Base-by-base conservation (phyloP, 2,329 filamentous ascomycete species). In the Aaosphaeria pasadenensis region DNA sequence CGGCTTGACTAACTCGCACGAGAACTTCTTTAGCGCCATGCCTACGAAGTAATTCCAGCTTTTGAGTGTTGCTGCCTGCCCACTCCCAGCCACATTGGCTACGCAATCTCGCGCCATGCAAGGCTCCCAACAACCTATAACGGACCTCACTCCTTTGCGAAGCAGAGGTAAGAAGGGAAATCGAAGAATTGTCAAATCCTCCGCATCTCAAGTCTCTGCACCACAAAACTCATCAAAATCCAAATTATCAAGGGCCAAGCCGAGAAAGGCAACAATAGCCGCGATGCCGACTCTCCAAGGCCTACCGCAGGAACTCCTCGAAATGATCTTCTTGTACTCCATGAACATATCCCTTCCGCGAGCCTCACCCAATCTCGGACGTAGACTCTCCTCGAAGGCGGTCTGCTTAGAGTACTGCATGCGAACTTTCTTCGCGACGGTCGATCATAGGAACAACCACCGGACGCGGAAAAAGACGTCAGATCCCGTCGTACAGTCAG, bases 301-400 rank as follows among this genome's bases (percentile, higher is more conserved):
- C 11, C 60, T 70, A 6, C 67, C 67, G 2, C 57, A 59, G 38
- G 67, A 70, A 48, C 48, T 70, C 6, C 56, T 70, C 11, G 65
- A 70, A 49, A 61, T 66, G 5, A 59, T 70, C 6, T 70, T 70
- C 39, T 55, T 70, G 6, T 47, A 66, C 45, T 66, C 62, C 49
- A 67, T 67, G 64, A 70, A 69, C 49, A 59, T 61, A 5, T 51
- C 60, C 1, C 62, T 70, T 11, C 66, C 67, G 29, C 59, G 59
- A 6, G 55, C 58, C 13, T 69, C 63, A 6, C 60, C 58, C 4
- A 49, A 53, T 6, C 47, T 70, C 4, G 67, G 63, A 42, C 60
- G 51, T n/a, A 66, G 57, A 43, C 57, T 70, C 5, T 67, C 64
- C 5, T 64, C 66, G 6, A 51, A 45, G 11, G 43, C 61, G 7